Base-by-base conservation (phyloP, 1,284 basidiomycete genomes). In the Meira nashicola region DNA sequence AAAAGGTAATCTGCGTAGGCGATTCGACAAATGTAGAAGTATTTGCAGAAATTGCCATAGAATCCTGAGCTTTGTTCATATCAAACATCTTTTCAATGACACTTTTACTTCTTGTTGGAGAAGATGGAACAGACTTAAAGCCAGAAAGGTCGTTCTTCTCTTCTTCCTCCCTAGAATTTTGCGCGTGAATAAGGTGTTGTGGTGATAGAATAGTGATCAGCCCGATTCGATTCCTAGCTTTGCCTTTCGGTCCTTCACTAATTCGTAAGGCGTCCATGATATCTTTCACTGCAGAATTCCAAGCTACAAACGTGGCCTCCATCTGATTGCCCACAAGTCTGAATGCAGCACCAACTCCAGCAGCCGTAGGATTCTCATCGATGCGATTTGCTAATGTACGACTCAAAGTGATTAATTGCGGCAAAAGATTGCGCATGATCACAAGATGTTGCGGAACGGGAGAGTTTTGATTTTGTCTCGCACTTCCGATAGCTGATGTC, bases 371-470 rank as follows among this genome's bases (percentile, higher is more conserved):
- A 25, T 70, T 68, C 21, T 70, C 70, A 48, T 76, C 74, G 25
- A 76, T 69, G 11, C 71, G 66, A 25, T 67, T 62, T 12, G 68
- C 65, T 14, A 76, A 62, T 9, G 64, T 62, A n/a, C 72, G 73
- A 63, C 73, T 75, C 39, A 76, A 59, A 8, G 68, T 66, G 46
- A 76, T 76, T 33, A 76, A 64, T 51, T 73, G 70, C 15, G 74
- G 74, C 10, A 76, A 56, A 37, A 73, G 57, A 23, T 62, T 67
- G 17, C 70, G 65, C 60, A 76, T 59, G 62, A 64, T 57, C 28
- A 58, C 41, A 7, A 75, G 47, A 53, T 74, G 74, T 25, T 54
- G 50, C n/a, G 71, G 64, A 17, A 64, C 41, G 4, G 41, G 49
- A 33, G 38, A 21, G 5, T 5, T 17, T 21, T 17, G 17, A 17